Evolutionary conservation across 345 rosid species (phyloP).

Genomic region (Erodium maritimum): DNA sequence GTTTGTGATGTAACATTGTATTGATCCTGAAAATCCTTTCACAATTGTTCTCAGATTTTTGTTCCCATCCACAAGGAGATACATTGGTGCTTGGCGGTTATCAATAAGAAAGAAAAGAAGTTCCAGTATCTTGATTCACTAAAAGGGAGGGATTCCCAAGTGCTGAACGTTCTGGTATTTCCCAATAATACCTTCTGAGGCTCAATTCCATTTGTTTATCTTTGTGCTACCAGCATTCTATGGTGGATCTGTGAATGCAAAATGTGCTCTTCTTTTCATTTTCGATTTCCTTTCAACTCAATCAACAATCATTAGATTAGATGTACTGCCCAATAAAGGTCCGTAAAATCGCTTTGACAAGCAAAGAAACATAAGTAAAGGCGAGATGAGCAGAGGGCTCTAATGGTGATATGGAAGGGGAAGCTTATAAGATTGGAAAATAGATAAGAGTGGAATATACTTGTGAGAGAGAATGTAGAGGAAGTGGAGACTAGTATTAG

Average conservation of each 20-base stretch:
- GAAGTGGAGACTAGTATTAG: too few species aligned
- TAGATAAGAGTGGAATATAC: too few species aligned
- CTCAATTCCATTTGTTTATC: background rate
- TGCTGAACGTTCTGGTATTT: constrained; percentile 56
- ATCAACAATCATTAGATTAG: background rate
- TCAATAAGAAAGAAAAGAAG: constrained; percentile 63
- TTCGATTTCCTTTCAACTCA: background rate
- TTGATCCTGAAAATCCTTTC: background rate
- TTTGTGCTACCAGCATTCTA: background rate
- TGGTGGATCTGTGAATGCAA: background rate
- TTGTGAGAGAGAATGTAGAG: too few species aligned
- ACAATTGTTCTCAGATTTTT: constrained; percentile 56
- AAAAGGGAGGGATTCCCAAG: constrained; percentile 55
- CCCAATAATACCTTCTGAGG: background rate
- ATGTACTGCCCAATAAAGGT: background rate
- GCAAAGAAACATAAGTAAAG: background rate
- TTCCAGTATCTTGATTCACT: constrained; percentile 96
- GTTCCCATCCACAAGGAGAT: constrained; percentile 81
- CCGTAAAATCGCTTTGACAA: background rate
- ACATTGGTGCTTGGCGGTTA: constrained; percentile 96
- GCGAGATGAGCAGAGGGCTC: background rate
- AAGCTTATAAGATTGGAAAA: too few species aligned
- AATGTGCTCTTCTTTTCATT: background rate
- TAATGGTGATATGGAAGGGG: background rate
- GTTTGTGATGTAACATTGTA: background rate